Conservation (phyloP, 2,329 filamentous ascomycete species). For the Scedosporium minutisporum region DNA sequence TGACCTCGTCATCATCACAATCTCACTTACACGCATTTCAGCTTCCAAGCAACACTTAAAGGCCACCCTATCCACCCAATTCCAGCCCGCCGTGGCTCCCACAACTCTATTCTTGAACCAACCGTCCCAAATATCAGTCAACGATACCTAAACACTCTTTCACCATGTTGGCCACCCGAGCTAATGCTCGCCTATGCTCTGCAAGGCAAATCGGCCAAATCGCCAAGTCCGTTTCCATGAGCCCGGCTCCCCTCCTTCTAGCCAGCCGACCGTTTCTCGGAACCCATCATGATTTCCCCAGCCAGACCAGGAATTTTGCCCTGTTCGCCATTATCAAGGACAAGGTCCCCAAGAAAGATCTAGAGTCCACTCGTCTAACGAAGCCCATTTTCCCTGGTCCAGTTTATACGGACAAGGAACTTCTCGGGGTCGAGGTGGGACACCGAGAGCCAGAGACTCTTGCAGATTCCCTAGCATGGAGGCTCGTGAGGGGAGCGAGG, state of each 20-base stretch:
- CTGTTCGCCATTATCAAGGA: constrained; percentile 41
- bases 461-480: constrained; percentile 72
- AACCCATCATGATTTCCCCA: constrained; percentile 6
- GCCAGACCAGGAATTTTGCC: constrained; percentile 18
- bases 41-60: not conserved
- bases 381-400: constrained; percentile 61
- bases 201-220: not conserved
- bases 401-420: constrained; percentile 69
- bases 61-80: not conserved
- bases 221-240: not conserved
- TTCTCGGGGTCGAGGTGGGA: constrained; percentile 62
- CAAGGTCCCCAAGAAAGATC: constrained; percentile 47
- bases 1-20: not conserved
- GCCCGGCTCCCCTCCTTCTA: not conserved
- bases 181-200: constrained; percentile 5
- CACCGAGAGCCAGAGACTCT: constrained; percentile 65
- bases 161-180: constrained; percentile 8
- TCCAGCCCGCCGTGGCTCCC: not conserved
- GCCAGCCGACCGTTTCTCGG: not conserved
- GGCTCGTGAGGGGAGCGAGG: constrained; percentile 64
- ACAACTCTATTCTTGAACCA: not conserved
- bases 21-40: not conserved
- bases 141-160: not conserved
- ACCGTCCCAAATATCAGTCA: not conserved
- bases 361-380: constrained; percentile 51